A percentile compares a stretch with the other conserved stretches of the same genome.
Conservation (phyloP, 345 rosid genomes). For the Atalantia buxifolia region DNA sequence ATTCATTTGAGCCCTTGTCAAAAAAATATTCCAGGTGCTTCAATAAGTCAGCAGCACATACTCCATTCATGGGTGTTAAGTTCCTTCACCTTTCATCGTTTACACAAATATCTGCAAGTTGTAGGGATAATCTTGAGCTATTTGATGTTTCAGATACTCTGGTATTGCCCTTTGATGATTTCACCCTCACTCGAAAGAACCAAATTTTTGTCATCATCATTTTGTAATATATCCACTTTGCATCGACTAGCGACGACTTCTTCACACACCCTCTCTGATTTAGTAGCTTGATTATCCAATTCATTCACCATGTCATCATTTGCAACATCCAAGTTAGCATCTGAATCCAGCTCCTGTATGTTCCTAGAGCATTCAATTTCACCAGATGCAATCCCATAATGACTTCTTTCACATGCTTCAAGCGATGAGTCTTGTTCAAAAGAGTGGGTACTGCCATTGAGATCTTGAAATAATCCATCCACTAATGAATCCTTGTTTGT, state of each 20-base stretch:
- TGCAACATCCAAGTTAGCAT: background rate
- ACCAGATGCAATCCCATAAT: background rate
- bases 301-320: too few species aligned
- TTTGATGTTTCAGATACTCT: background rate
- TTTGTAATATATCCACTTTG: background rate
- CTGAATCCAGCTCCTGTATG: background rate
- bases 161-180: background rate
- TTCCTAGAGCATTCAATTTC: background rate
- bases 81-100: background rate
- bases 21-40: background rate
- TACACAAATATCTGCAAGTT: background rate
- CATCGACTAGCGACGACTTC: background rate
- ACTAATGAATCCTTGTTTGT: background rate
- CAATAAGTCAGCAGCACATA: background rate
- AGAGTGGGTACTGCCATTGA: background rate
- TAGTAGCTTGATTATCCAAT: background rate
- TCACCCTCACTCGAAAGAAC: background rate
- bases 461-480: background rate
- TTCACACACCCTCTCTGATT: background rate
- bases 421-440: background rate
- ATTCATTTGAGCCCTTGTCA: background rate
- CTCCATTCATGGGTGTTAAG: background rate
- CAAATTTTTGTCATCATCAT: background rate
- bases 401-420: conserved; percentile 2
- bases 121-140: background rate